phyloP scores from a whole-genome alignment of 1,139 yeast genomes.

The Lodderomyces theae region DNA sequence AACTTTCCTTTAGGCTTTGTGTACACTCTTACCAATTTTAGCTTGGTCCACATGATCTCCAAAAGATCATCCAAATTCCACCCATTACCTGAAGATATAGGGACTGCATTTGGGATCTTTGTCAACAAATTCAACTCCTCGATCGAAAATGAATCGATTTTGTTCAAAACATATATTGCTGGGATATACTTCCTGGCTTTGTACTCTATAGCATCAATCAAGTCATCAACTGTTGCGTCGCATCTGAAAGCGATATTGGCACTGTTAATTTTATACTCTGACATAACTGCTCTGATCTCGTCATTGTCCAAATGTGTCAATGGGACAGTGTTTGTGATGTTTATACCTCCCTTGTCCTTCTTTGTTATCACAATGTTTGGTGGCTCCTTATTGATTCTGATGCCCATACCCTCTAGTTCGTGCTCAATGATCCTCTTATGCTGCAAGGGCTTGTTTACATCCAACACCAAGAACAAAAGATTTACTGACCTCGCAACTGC shows the following conservation, averaged over 20 bases:
- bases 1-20: slow-evolving; percentile 93
- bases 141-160: slow-evolving; percentile 89
- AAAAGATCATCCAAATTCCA: slow-evolving; percentile 96
- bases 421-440: slow-evolving; percentile 92
- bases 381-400: slow-evolving; percentile 84
- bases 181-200: slow-evolving; percentile 91
- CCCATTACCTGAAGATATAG: slow-evolving; percentile 90
- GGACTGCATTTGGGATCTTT: slow-evolving; percentile 94
- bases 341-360: slow-evolving; percentile 94
- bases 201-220: slow-evolving; percentile 91
- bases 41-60: slow-evolving; percentile 91
- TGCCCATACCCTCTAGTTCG: slow-evolving; percentile 96
- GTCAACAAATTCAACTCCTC: slow-evolving; percentile 88
- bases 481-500: slow-evolving; percentile 98
- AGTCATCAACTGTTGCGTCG: slow-evolving; percentile 95
- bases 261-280: slow-evolving; percentile 89
- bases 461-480: slow-evolving; percentile 85
- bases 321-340: slow-evolving; percentile 90
- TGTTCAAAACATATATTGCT: slow-evolving; percentile 88
- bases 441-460: slow-evolving; percentile 91
- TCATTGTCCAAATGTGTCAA: slow-evolving; percentile 87
- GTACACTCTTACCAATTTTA: slow-evolving; percentile 88
- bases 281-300: slow-evolving; percentile 93
- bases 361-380: slow-evolving; percentile 89
- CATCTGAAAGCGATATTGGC: slow-evolving; percentile 97